Evolutionary conservation across 1,284 basidiomycete species (phyloP).

Genomic region (Marasmius sp.): DNA sequence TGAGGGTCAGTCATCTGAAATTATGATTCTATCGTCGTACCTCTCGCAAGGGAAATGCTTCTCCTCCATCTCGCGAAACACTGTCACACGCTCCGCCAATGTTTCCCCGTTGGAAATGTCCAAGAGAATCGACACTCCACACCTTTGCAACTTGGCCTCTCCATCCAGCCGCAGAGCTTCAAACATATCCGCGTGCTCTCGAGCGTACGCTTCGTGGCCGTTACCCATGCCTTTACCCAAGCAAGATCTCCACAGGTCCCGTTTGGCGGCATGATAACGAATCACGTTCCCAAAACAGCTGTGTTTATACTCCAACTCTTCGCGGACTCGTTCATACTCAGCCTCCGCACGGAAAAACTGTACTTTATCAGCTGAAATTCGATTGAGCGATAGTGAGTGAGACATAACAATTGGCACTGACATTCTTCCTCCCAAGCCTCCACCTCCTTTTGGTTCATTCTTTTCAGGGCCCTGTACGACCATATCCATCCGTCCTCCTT

Average conservation of each 20-base stretch:
- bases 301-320: conserved; percentile 22
- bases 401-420: background rate
- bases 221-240: background rate
- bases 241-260: conserved; percentile 9
- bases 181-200: conserved; percentile 6
- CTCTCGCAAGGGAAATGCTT: background rate
- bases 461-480: background rate
- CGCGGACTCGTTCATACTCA: conserved; percentile 25
- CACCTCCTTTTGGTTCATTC: background rate
- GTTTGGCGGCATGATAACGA: conserved; percentile 8
- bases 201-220: conserved; percentile 10
- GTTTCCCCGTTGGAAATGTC: background rate
- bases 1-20: no score
- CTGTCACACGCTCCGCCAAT: background rate
- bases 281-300: conserved; percentile 20
- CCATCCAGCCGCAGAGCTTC: background rate
- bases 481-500: conserved; percentile 2
- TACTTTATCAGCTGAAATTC: conserved; percentile 22
- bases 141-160: background rate
- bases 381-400: background rate
- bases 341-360: conserved; percentile 29
- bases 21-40: no score
- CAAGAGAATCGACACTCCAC: background rate
- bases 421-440: background rate
- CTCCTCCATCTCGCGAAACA: background rate